Base-by-base conservation (phyloP, 2,329 filamentous ascomycete species). In the Pseudogymnoascus sp. region DNA sequence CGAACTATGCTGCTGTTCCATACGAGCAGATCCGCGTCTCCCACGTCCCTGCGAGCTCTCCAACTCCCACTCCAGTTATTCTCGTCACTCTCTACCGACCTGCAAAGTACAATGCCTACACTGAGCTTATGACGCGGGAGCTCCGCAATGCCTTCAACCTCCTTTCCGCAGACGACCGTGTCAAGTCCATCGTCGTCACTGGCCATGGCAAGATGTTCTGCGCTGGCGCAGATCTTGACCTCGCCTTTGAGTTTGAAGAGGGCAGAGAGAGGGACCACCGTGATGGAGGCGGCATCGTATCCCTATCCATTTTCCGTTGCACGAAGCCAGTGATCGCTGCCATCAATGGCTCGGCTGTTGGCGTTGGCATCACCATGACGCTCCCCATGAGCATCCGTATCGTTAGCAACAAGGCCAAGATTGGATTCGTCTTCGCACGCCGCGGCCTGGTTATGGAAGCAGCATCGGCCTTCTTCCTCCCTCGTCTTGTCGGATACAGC, bases 371-470 rank as follows among this genome's bases (percentile, higher is more conserved):
- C 69, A 85, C 83, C 39, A 82, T 84, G 80, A 81, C 81, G 38
- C 76, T 86, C 5, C 77, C 83, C 2, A 79, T 79, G 58, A 77
- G 77, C 62, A 75, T 81, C 63, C 77, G 67, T 59, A 68, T 86
- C 64, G 81, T 76, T 42, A 83, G 81, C 66, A 72, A 74, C 42
- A 73, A 76, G 13, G 84, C 86, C 4, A 87, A 87, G 70, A 81
- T 90, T 66, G 88, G 88, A 62, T 89, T 90, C 70, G 87, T 90
- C 21, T 91, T 91, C 71, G 79, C 81, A 25, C 81, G 86, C 29
- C 80, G 87, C 59, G 88, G 87, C 1, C 78, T 91, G 69, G 79
- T 83, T 64, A 86, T 88, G 81, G 88, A 91, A 73, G 87, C 86
- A 0, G 86, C 83, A 70, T 85, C 81, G 60, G 86, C 84, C 13